phyloP scores from a whole-genome alignment of 768 basidiomycete species.

The Mycena metata region DNA sequence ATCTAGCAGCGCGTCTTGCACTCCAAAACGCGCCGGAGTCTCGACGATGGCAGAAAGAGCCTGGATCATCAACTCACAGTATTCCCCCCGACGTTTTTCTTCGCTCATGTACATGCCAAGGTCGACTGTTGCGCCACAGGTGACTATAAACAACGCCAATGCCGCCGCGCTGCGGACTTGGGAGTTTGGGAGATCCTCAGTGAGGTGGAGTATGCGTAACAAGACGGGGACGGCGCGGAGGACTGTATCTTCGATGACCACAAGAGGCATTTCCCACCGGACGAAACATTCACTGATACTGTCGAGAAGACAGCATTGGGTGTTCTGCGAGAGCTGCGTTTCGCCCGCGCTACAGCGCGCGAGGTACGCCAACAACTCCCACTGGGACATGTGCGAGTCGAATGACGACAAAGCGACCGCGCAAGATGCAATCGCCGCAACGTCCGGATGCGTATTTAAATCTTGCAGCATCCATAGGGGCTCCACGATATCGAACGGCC shows the following conservation, averaged over 20 bases:
- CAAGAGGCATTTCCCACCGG: slow-evolving; percentile 54
- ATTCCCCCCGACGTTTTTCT: slow-evolving; percentile 45
- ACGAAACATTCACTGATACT: slow-evolving; percentile 54
- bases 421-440: slow-evolving; percentile 53
- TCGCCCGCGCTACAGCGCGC: slow-evolving; percentile 49
- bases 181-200: slow-evolving; percentile 46
- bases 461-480: slow-evolving; percentile 53
- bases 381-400: slow-evolving; percentile 51
- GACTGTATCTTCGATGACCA: slow-evolving; percentile 52
- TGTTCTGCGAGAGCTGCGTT: slow-evolving; percentile 47
- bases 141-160: slow-evolving; percentile 49
- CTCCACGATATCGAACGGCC: slow-evolving; percentile 52
- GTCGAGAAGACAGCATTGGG: slow-evolving; percentile 54
- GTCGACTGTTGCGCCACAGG: slow-evolving; percentile 44
- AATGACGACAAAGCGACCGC: slow-evolving; percentile 52
- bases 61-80: slow-evolving; percentile 50
- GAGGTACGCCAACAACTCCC: slow-evolving; percentile 52
- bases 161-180: slow-evolving; percentile 49
- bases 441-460: slow-evolving; percentile 45
- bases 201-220: slow-evolving; percentile 49
- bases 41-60: slow-evolving; percentile 51
- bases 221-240: slow-evolving; percentile 52
- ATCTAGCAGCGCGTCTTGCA: slow-evolving; percentile 48
- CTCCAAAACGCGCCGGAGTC: slow-evolving; percentile 48
- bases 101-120: slow-evolving; percentile 45